Base-by-base conservation (phyloP, 2,329 filamentous ascomycete species). In the Stagonosporopsis chrysanthemi region DNA sequence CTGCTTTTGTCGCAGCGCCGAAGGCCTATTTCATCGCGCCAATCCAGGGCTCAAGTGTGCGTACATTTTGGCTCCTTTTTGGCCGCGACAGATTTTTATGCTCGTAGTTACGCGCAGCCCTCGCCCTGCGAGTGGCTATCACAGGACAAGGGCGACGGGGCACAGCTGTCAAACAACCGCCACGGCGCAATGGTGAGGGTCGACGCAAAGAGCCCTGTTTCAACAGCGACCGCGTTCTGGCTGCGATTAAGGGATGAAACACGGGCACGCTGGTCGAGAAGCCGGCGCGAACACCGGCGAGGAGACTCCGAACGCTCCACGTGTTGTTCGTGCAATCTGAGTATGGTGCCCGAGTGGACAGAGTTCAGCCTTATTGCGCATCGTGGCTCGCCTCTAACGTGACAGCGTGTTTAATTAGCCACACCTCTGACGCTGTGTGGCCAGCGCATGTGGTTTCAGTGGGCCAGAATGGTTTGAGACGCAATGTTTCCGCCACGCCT, bases 241-340 rank as follows among this genome's bases (percentile, higher is more conserved):
- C 39, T 58, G 46, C 33, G 24, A 58, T 48, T 46, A 57, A 57
- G 48, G 53, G 57, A 48, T 52, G 53, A 50, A 52, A 58, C 55
- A 49, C 33, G 33, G 40, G 53, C 42, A 51, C 40, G 38, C 24
- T 42, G 48, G 44, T 49, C 58, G 49, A 56, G 26, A 42, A 48
- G 39, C 17, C 28, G n/a, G 23, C 52, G 36, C 38, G 35, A 50
- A 39, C 49, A 26, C 29, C 43, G 47, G 48, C 47, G 54, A 57
- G 46, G 47, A 57, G 48, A 43, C 4, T n/a, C 54, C 54, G 54
- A 56, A 57, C 53, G 38, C 29, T 42, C 42, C 43, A 52, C 54
- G 33, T 52, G 33, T 33, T 60, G 71, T 73, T 68, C 70, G 70
- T 74, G 69, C 69, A 63, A 73, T 6, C 19, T 33, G 38, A 38